Base-by-base conservation (phyloP, 805 yeast genomes). In the Sungouiozyma ichnusensis region DNA sequence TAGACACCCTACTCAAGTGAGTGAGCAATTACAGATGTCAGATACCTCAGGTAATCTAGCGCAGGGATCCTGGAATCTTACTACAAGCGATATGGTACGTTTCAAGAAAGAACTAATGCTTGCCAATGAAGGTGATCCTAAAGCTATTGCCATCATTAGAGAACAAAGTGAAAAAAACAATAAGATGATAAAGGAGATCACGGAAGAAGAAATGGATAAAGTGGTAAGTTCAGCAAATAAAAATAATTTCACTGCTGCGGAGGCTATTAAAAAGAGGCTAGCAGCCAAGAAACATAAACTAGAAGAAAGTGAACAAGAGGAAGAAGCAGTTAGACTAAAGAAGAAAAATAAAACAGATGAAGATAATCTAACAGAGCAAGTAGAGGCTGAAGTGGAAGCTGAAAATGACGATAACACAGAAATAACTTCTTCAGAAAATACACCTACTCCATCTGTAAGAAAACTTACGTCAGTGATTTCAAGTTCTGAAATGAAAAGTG, bases 1-100 rank as follows among this genome's bases (percentile, higher is more conserved):
- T 48, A 77, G 73, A 52, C 92, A 86, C 1, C 92, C 94, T 2
- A 66, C 76, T 2, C 63, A 67, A 11, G 85, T 94, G 0, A 75
- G 76, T 41, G 74, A 71, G 16, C 81, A 79, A 52, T 74, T 88
- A 70, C 92, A 92, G 9, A 63, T 87, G 47, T 79, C 81, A 62
- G 81, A 82, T 42, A 77, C 84, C 0, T 65, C 71, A n/a, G 95
- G 95, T 4, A 76, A 81, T 46, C 60, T 74, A 33, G 85, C 85
- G 3, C 77, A 73, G 14, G 86, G 85, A 3, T 77, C 81, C 1
- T 62, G 74, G 45, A 74, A 80, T 40, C 66, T 84, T 61, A 65
- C 78, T 14, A 84, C 85, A 49, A 72, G 74, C 48, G 92, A 85
- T 42, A 71, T 84, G 53, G 88, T 81, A 4, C 71, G 75, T 42